Percentiles rank a stretch among this genome's conserved stretches.
phyloP scores from a whole-genome alignment of 345 rosid species.

The Raphanus sativus region DNA sequence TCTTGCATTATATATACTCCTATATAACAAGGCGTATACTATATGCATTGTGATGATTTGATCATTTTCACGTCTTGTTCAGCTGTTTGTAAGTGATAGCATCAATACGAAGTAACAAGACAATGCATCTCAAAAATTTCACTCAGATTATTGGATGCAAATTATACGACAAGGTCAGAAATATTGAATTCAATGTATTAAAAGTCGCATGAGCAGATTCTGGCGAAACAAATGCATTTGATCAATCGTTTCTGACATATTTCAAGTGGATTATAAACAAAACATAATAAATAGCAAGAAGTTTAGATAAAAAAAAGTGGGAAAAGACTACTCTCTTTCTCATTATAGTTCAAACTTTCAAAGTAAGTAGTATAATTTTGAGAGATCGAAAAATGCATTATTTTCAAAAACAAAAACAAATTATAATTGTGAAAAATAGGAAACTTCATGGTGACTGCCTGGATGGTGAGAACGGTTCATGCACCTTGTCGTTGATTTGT shows the following conservation, averaged over 20 bases:
- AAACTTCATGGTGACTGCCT: conserved; percentile 14
- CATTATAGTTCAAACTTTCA: not conserved
- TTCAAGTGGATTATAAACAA: conserved; percentile 45
- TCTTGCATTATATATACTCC: not conserved
- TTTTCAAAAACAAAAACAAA: not conserved
- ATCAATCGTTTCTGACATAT: conserved; percentile 39
- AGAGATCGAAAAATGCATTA: not conserved
- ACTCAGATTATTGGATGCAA: not conserved
- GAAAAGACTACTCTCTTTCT: not conserved
- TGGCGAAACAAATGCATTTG: conserved; percentile 32
- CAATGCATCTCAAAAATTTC: not conserved
- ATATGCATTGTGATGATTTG: not conserved
- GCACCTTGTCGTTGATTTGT: conserved; percentile 36
- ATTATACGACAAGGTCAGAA: not conserved
- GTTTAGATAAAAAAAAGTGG: not conserved
- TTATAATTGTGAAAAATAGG: not conserved
- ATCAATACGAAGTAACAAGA: not conserved
- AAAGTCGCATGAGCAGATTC: conserved; percentile 30
- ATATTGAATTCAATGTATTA: conserved; percentile 5
- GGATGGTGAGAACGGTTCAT: conserved; percentile 34
- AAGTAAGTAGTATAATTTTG: not conserved
- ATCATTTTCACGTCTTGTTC: not conserved
- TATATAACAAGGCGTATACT: not conserved
- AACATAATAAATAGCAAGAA: conserved; percentile 12
- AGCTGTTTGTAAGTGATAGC: not conserved